These are phyloP conservation scores for Rhinocladiella similis DNA, from an alignment of 2,329 filamentous ascomycete genomes.

Conservation along the genomic window DNA sequence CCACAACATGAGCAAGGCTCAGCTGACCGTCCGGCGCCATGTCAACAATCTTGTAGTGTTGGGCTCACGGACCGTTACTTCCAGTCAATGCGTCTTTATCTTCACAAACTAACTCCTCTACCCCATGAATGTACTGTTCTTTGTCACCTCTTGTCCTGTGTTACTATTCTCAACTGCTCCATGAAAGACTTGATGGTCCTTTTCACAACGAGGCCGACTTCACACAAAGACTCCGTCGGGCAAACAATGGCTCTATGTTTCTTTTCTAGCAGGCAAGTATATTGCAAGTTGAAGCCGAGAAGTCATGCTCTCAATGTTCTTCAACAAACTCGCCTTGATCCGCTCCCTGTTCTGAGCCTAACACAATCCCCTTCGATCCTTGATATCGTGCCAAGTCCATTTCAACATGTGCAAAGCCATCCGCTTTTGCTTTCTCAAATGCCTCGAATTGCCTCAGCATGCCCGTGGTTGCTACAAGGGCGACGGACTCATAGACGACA, in stretches of 20 bases:
- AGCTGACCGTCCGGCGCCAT: background rate
- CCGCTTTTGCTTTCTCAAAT: slow-evolving; percentile 9
- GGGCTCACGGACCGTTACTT: background rate
- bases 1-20: background rate
- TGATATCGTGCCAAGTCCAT: background rate
- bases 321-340: background rate
- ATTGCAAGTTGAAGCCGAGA: background rate
- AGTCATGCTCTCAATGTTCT: background rate
- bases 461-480: background rate
- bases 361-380: background rate
- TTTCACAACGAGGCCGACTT: background rate
- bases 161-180: background rate
- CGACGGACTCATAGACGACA: background rate
- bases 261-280: background rate
- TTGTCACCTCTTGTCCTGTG: background rate
- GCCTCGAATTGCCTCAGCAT: background rate
- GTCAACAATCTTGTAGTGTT: slow-evolving; percentile 1
- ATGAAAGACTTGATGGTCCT: background rate
- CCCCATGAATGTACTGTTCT: background rate
- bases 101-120: background rate
- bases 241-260: background rate
- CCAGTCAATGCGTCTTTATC: background rate
- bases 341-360: background rate
- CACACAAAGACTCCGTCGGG: background rate
- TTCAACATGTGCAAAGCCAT: slow-evolving; percentile 16